Conservation (phyloP, 2,329 filamentous ascomycete genomes). For the Aspergillus hortae region DNA sequence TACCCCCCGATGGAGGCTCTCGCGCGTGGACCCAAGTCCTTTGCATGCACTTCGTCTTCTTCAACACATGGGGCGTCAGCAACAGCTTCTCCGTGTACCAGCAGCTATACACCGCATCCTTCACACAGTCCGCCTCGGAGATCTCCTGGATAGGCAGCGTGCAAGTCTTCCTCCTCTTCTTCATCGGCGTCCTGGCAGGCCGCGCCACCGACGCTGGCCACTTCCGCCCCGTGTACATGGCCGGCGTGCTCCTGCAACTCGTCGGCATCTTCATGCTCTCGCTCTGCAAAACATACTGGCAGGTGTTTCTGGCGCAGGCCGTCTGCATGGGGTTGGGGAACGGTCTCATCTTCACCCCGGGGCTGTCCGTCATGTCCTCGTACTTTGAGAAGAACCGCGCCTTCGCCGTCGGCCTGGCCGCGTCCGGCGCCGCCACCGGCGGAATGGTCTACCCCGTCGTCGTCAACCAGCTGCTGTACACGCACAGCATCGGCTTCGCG, state of each 20-base stretch:
- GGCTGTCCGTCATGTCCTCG: slow-evolving; percentile 35
- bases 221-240: slow-evolving; percentile 25
- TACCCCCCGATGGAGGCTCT: slow-evolving; percentile 14
- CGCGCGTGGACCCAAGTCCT: slow-evolving; percentile 31
- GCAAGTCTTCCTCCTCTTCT: slow-evolving; percentile 43
- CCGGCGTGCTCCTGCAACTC: slow-evolving; percentile 28
- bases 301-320: slow-evolving; percentile 47
- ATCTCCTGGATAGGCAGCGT: slow-evolving; percentile 44
- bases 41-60: slow-evolving; percentile 22
- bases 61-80: slow-evolving; percentile 29
- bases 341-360: slow-evolving; percentile 41
- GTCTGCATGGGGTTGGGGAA: slow-evolving; percentile 41
- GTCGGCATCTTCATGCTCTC: slow-evolving; percentile 46
- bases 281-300: slow-evolving; percentile 42
- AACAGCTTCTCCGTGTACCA: slow-evolving; percentile 43
- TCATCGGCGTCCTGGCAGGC: slow-evolving; percentile 39
- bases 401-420: slow-evolving; percentile 37
- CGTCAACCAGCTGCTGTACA: slow-evolving; percentile 36
- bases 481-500: slow-evolving; percentile 39
- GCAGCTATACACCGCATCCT: slow-evolving; percentile 35
- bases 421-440: slow-evolving; percentile 37
- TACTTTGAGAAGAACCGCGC: slow-evolving; percentile 41
- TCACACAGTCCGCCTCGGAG: slow-evolving; percentile 28
- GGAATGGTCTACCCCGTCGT: slow-evolving; percentile 47
- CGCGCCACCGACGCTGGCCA: slow-evolving; percentile 40